Base-by-base conservation (phyloP, 129 eudicot species). In the Centaurea solstitialis region DNA sequence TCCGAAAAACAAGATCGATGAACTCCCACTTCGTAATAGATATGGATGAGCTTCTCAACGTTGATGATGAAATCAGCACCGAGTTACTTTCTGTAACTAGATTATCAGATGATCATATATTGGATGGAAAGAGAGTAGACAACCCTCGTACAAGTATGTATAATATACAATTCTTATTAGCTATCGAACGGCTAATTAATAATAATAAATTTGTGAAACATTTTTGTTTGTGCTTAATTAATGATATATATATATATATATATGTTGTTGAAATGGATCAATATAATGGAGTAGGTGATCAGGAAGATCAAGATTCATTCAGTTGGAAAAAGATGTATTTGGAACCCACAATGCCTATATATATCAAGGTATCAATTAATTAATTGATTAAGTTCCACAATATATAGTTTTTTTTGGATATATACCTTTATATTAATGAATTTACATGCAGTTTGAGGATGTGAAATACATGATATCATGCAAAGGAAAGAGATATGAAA, bases 401-500 rank as follows among this genome's bases (percentile, higher is more conserved):
- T 26, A 26, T 26, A 26, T 26, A 26, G 30, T 2, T 26, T 26
- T 26, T 26, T 26, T 26, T 26, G 30, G 30, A 26, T 83, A 11
- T 43, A 33, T 33, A 33, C 4, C 5, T 3, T 33, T 33, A 33
- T 33, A 4, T 33, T 33, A 33, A 33, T 43, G 53, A 43, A 7
- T 43, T 11, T 9, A 11, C 9, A 11, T 43, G 13, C 13, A 86
- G 90, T 86, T 86, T 76, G 70, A 86, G 64, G 90, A 83, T 79
- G 82, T 86, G 35, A 80, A 80, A 70, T 86, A 86, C 76, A 83
- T 26, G 21, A 75, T 86, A 17, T 47, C 39, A 13, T 12, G 72
- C 62, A 86, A 79, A 21, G 73, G 76, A 24, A 70, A 66, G 33
- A 74, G 21, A 17, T 4, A 74, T 6, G 68, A 70, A 2, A 37